These are phyloP conservation scores for Gaeumannomyces tritici DNA, from an alignment of 2,329 filamentous ascomycete species.

Conservation along the genomic window DNA sequence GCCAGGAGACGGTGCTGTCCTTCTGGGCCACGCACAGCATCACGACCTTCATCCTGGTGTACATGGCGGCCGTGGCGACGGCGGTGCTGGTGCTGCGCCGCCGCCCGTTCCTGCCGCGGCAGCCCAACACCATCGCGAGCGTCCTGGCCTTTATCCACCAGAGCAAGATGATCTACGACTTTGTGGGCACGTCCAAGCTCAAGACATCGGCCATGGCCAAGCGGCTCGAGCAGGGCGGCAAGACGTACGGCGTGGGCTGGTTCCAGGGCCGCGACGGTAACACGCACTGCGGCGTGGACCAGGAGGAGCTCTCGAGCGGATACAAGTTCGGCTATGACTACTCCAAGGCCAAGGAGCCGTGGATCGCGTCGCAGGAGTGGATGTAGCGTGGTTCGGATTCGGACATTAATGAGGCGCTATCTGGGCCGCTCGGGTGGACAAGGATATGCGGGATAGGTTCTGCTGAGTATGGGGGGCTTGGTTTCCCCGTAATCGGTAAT, in stretches of 20 bases:
- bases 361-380: slow-evolving; percentile 31
- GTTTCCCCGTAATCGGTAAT: neutral
- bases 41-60: slow-evolving; percentile 53
- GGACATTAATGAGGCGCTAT: slow-evolving; percentile 7
- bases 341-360: slow-evolving; percentile 39
- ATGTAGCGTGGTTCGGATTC: slow-evolving; percentile 4
- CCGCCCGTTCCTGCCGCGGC: slow-evolving; percentile 64
- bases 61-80: slow-evolving; percentile 49
- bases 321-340: slow-evolving; percentile 55
- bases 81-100: slow-evolving; percentile 53
- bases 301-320: slow-evolving; percentile 57
- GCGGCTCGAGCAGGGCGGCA: slow-evolving; percentile 46
- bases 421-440: neutral
- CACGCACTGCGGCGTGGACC: slow-evolving; percentile 67
- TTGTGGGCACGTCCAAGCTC: slow-evolving; percentile 59
- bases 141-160: slow-evolving; percentile 72
- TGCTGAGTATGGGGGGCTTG: neutral
- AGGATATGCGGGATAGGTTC: neutral
- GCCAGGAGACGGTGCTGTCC: slow-evolving; percentile 50
- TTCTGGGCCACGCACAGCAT: slow-evolving; percentile 59
- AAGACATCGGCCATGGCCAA: slow-evolving; percentile 51
- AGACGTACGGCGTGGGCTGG: slow-evolving; percentile 70
- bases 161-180: slow-evolving; percentile 69
- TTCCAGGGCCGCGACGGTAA: slow-evolving; percentile 64
- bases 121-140: slow-evolving; percentile 69